Evolutionary conservation across 352 stramenopile genomes (phyloP), one percentile per base, ranked within the genome.

Genomic region (Phytophthora agathidicida): DNA sequence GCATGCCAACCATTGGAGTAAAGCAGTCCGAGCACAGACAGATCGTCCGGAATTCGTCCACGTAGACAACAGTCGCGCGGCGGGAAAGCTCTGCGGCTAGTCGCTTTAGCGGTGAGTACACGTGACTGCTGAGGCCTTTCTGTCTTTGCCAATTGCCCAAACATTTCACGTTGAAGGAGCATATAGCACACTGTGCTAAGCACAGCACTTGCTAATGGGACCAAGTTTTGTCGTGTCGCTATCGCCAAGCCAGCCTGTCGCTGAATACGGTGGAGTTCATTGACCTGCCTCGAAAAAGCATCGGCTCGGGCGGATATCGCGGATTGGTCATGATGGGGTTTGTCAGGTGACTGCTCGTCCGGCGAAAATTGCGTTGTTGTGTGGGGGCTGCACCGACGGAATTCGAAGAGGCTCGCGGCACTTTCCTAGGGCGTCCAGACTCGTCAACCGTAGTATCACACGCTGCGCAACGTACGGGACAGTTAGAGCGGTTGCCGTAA

Each of bases 321-420:
- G 65, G 62, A 17, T 87, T 84, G 23, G 68, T 45, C 41, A 87
- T 59, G 24, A 87, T 80, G 7, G 77, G 76, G 41, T 87, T 89
- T 9, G 38, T 58, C 13, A 73, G 26, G 24, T 68, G 58, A 41
- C 53, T 43, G 49, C 31, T 60, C 3, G 44, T 55, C 8, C 57
- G 63, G 47, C 50, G 63, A 36, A 43, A 55, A 11, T 51, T 60
- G 19, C 30, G 47, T 30, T 62, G 55, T 14, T 53, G 11, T 14
- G 33, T 11, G 37, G 50, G 19, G 5, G 9, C 22, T 37, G 9
- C 23, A 14, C 14, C 33, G 22, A 24, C 26, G 8, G 45, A 30
- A 44, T 27, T 26, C 14, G 35, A 14, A 32, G 58, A 53, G 16
- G 19, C 37, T 41, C 36, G 46, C 24, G 22, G 38, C 7, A 61